phyloP scores from a whole-genome alignment of 345 rosid species.

The Gossypium sturtianum region DNA sequence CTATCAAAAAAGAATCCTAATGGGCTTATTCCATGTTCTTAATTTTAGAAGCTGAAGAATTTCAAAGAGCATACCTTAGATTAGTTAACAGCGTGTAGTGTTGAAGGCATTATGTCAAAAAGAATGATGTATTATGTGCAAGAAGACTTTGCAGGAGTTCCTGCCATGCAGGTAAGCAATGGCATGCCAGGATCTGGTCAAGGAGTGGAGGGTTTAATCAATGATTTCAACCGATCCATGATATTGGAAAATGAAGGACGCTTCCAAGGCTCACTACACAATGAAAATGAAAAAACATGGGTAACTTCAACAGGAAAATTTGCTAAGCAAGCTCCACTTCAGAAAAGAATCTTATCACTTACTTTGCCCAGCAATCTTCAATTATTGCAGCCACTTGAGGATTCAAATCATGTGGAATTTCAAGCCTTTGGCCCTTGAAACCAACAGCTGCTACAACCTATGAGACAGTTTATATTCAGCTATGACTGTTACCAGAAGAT shows the following conservation, averaged over 20 bases:
- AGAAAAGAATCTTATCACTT: conserved; percentile 22
- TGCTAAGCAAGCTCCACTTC: neutral
- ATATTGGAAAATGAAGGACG: conserved; percentile 86
- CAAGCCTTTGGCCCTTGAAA: conserved; percentile 84
- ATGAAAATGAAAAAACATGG: neutral
- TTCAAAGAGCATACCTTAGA: neutral
- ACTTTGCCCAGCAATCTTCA: conserved; percentile 95
- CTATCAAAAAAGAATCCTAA: neutral
- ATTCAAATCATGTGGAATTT: conserved; percentile 75
- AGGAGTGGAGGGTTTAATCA: conserved; percentile 62
- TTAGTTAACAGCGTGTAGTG: neutral
- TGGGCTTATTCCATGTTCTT: neutral
- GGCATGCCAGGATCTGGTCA: conserved; percentile 54
- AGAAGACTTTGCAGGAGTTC: conserved; percentile 18
- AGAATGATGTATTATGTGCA: conserved; percentile 69
- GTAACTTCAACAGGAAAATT: neutral
- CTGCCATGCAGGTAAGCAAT: conserved; percentile 28
- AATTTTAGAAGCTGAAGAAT: neutral
- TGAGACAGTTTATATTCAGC: conserved; percentile 5
- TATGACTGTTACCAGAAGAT: neutral
- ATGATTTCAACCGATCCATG: conserved; percentile 71
- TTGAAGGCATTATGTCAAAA: conserved; percentile 13
- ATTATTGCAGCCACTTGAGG: conserved; percentile 77
- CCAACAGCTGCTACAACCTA: conserved; percentile 99
- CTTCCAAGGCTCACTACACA: conserved; percentile 83